Evolutionary conservation across 345 rosid genomes (phyloP), one percentile per base, ranked within the genome.

Genomic region (Balakata baccata): DNA sequence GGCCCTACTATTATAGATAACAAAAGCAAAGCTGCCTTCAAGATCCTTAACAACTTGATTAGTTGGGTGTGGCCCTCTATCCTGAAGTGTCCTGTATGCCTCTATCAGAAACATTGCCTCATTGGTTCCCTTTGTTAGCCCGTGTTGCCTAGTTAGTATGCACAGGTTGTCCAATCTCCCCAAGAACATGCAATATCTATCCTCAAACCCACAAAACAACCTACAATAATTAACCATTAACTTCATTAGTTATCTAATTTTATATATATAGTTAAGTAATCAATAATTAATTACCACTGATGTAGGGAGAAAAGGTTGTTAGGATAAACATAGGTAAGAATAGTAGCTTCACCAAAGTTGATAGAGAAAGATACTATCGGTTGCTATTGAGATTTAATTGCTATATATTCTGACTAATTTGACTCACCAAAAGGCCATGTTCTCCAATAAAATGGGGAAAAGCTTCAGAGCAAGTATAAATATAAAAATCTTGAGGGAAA

Each of bases 11-110:
- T 91, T 91, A 18, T 85, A 89, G 77, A 88, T 83, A 59, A 86
- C 74, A 69, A 89, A 91, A 11, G 89, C 87, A 76, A 86, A 88
- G 69, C 86, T 87, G 18, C 97, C 97, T 9, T 83, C 81, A 66
- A 91, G 88, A 82, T 86, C 94, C 78, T 87, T 85, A 9, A 91
- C 81, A 69, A 91, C 97, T 74, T 91, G 89, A 84, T 91, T 93
- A 7, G 89, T 85, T 17, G 93, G 97, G n/a, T 91, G 89, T 7
- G 97, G 94, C 5, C 92, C 97, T 20, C 97, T 81, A 77, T 91
- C 97, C 63, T 92, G 81, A 6, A 89, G 71, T 0, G 85, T 82
- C 69, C 80, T 82, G 67, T 88, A 89, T 63, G 92, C 94, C 64
- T 89, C 91, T 17, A 91, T 83, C 72, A 91, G 75, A 50, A 88